Base-by-base conservation (phyloP, 352 stramenopile genomes). In the Aphanomyces invadans region DNA sequence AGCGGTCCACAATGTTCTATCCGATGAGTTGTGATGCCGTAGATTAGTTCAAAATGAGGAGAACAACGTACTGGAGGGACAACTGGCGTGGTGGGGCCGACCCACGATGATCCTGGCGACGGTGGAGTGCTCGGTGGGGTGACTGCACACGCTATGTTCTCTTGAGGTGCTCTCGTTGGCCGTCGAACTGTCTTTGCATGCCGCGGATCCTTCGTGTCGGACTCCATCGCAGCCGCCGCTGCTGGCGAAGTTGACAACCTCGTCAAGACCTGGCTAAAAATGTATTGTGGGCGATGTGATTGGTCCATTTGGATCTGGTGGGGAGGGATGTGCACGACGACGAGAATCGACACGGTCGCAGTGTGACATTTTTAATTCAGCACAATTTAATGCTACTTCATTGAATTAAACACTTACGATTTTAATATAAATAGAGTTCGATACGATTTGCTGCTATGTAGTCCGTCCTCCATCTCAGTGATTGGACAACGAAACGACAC, bases 1-100 rank as follows among this genome's bases (percentile, higher is more conserved):
- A 73, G 4, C 82, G 77, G 26, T 87, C 76, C 39, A 79, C 2
- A 21, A 26, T 11, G 11, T 46, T 33, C 55, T 63, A 29, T 17
- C n/a, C n/a, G n/a, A n/a, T n/a, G n/a, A n/a, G n/a, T n/a, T n/a
- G n/a, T n/a, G n/a, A n/a, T n/a, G n/a, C n/a, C n/a, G n/a, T n/a
- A n/a, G n/a, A n/a, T n/a, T n/a, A n/a, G n/a, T n/a, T n/a, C n/a
- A n/a, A n/a, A n/a, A n/a, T n/a, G 28, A 66, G 19, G 46, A 54
- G 17, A 54, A n/a, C 46, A 2, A 10, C 46, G 23, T 42, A 42
- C 36, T 15, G 36, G 36, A 15, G 36, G 7, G 7, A 42, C 36
- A 15, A 42, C 36, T 15, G 36, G 36, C 7, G 7, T 42, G 7
- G 36, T 42, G 36, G 36, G 15, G 7, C 36, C 36, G 36, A 42